Evolutionary conservation across 1,284 basidiomycete genomes (phyloP), one percentile per base, ranked within the genome.

Genomic region (Porphyrellus sp.): DNA sequence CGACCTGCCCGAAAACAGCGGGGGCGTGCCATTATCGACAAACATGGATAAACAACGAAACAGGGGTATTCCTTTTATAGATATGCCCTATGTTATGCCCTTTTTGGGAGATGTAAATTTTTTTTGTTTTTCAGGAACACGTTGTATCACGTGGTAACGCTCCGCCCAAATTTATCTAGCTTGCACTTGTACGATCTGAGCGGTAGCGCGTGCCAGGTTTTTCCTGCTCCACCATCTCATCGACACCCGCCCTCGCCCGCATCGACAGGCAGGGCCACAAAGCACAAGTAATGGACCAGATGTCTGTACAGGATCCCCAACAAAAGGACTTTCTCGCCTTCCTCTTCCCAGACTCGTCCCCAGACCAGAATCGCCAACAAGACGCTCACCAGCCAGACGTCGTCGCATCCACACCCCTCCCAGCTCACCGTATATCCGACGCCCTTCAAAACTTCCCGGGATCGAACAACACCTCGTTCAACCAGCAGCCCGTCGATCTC

Each of bases 321-420:
- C 70, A 74, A 39, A 75, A 76, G 56, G 72, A 77, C 52, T 72
- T 74, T 33, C 63, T 79, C 40, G 65, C 74, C 5, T 65, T 71
- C 28, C 71, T 79, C 54, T 79, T 77, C 52, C 60, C 63, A 1
- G 74, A 70, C 51, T 53, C 68, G 20, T 28, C 60, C 24, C 31
- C 40, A 2, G 68, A 65, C 55, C 59, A 58, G 8, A 55, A 57
- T 49, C 65, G 56, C 49, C 30, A 27, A 1, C 64, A 67, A 5
- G 65, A 67, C 28, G 2, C 30, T 25, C 65, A 58, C 56, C 50
- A 59, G 20, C 45, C 43, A 13, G 63, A 59, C 23, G n/a, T 40
- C 9, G 5, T 68, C 12, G 33, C 45, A 23, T 25, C 33, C 12
- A 8, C 42, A 2, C 16, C 39, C 2, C 41, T 56, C 11, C 4